Conservation (phyloP, 139 green algal genomes). For the Chlorella sp. region DNA sequence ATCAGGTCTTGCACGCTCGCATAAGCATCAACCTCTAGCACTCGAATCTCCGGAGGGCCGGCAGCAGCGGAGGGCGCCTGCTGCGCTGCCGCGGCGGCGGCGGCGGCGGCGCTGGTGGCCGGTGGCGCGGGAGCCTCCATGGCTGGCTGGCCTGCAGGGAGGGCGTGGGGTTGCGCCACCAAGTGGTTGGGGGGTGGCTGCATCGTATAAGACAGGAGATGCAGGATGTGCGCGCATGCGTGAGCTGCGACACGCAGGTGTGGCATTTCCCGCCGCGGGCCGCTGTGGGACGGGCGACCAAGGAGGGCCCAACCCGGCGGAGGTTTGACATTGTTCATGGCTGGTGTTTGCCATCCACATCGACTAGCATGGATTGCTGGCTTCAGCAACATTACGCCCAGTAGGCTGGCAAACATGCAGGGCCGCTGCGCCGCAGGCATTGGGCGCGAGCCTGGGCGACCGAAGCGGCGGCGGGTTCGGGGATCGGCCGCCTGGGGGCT, state of each 20-base stretch:
- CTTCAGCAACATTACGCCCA: too few relatives aligned
- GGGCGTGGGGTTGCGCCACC: too few relatives aligned
- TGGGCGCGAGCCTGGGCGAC: too few relatives aligned
- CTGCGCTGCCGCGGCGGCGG: background rate
- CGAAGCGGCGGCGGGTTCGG: too few relatives aligned
- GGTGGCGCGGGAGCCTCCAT: background rate
- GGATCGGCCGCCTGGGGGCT: too few relatives aligned
- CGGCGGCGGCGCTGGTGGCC: background rate
- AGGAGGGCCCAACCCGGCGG: background rate
- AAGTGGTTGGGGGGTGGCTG: too few relatives aligned
- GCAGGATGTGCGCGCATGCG: background rate
- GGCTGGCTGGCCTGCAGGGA: background rate
- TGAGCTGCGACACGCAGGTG: background rate
- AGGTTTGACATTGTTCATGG: background rate
- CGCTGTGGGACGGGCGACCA: too few relatives aligned
- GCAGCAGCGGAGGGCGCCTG: background rate
- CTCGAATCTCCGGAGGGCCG: constrained; percentile 34
- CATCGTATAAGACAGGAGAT: background rate
- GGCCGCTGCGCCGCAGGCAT: too few relatives aligned
- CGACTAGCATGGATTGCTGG: too few relatives aligned
- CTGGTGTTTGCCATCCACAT: background rate
- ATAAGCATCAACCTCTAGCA: constrained; percentile 61
- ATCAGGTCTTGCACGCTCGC: constrained; percentile 66
- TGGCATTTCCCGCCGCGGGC: background rate
- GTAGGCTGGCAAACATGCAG: background rate